A percentile compares a stretch with the other conserved stretches of the same genome.
These are phyloP conservation scores for Salvia sclarea DNA, from an alignment of 305 asterid genomes.

Conservation along the genomic window DNA sequence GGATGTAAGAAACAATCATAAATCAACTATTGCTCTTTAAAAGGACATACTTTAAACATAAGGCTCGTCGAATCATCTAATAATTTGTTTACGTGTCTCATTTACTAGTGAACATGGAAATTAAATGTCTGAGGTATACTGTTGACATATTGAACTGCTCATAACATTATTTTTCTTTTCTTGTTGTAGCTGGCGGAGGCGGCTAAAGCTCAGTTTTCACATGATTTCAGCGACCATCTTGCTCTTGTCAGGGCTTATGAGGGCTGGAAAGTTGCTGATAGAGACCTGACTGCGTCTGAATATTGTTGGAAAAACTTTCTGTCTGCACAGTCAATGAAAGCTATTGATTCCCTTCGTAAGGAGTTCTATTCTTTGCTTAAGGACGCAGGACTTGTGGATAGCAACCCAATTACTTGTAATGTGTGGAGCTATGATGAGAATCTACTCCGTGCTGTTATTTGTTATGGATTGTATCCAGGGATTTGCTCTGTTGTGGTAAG, in stretches of 20 bases:
- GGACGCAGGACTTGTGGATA: constrained; percentile 85
- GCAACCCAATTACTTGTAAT: constrained; percentile 65
- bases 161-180: constrained; percentile 10
- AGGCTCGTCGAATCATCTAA: background rate
- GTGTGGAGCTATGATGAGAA: constrained; percentile 86
- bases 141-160: constrained; percentile 18
- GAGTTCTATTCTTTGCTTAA: constrained; percentile 82
- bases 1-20: constrained; percentile 65
- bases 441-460: constrained; percentile 81
- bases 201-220: constrained; percentile 91
- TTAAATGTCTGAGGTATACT: constrained; percentile 12
- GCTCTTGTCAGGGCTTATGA: constrained; percentile 88
- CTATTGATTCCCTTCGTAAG: constrained; percentile 84
- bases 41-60: constrained; percentile 15
- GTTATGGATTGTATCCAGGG: constrained; percentile 94
- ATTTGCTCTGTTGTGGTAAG: constrained; percentile 94
- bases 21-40: constrained; percentile 18
- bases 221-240: constrained; percentile 84
- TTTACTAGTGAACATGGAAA: constrained; percentile 17
- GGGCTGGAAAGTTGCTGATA: constrained; percentile 91
- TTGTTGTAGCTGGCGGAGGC: constrained; percentile 86
- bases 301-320: constrained; percentile 97
- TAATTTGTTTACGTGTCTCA: background rate
- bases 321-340: constrained; percentile 84
- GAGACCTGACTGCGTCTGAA: constrained; percentile 60